Base-by-base conservation (phyloP, 1,284 basidiomycete genomes). In the Ceratobasidium sp. region DNA sequence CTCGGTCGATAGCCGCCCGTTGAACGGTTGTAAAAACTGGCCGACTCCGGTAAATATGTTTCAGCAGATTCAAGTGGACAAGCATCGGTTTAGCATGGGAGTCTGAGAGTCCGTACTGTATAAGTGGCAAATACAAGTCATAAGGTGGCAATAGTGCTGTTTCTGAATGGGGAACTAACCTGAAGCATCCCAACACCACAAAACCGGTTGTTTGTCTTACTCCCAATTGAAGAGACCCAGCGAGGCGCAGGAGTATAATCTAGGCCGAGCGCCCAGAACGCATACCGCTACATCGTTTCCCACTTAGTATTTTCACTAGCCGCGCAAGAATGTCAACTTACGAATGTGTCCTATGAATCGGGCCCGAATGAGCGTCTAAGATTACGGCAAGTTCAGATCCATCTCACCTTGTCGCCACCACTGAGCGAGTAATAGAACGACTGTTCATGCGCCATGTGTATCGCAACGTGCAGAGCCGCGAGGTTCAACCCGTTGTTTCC, bases 341-440 rank as follows among this genome's bases (percentile, higher is more conserved):
- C 81, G 49, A 83, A 87, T 42, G 85, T 86, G 80, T 87, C 86
- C 81, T 87, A 87, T 82, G 86, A 86, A 63, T 15, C 18, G 26
- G 33, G n/a, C 33, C 33, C 33, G 33, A 33, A 33, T 44, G 15
- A 46, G 53, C 23, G 26, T 28, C 64, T 13, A 26, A 18, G 0
- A 46, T 51, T 20, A 10, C 49, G 55, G 9, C 51, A 71, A 58
- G 28, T 13, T 44, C 55, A 77, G 46, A 51, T 46, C 39, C 1
- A 58, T 49, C 68, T 20, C 49, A 78, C 86, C 82, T 87, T 87
- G 81, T 87, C 87, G 10, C 87, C 87, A 0, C 86, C 86, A 60
- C 85, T 85, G 64, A 88, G 81, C 28, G 82, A 82, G 82, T 87
- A 87, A 86, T 86, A 88, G 78, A 88, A 88, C 9, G 84, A 84